Base-by-base conservation (phyloP, 148 eudicot genomes). In the Rhododendron williamsianum region DNA sequence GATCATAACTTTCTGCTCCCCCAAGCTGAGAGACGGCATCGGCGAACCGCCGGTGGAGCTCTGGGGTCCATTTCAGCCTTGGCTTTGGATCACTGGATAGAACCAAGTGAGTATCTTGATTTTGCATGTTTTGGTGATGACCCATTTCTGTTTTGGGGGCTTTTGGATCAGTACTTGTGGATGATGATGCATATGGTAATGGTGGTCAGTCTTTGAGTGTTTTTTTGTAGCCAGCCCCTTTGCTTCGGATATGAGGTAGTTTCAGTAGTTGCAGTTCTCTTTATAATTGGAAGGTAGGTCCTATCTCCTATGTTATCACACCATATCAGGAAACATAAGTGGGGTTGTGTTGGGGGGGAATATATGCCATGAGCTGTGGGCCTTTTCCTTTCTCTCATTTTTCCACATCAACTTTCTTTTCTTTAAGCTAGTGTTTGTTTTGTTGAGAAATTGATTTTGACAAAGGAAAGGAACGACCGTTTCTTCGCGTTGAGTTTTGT, bases 21-120 rank as follows among this genome's bases (percentile, higher is more conserved):
- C 99, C 98, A 52, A 96, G 93, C 46, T 93, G 97, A 83, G 90
- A 67, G 51, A 95, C 91, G 0, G 97, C 93, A 36, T 94, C 93
- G 52, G 95, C 89, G 81, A 96, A 94, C 8, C 95, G 84, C 51
- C 87, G 93, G 71, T 96, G 99, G 85, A 97, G 95, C 38, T 95
- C 96, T 15, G 93, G 94, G 36, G 98, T 97, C 99, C 99, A 97
- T 92, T 93, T 97, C 23, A 97, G 91, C 85, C 99, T 91, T n/a
- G 98, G 99, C 86, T 95, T 97, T 38, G 98, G 93, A 92, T 95
- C 98, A 92, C 94, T 92, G 27, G 99, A 92, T 51, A 97, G 81
- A 81, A 95, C 92, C 90, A 95, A 90, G 82, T 84, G 89, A 89
- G 89, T 89, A 38, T 91, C 95, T 87, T 90, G 87, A 81, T 89